Conservation (phyloP, 371 early-diverging fungal genomes). For the Mortierella sp. region DNA sequence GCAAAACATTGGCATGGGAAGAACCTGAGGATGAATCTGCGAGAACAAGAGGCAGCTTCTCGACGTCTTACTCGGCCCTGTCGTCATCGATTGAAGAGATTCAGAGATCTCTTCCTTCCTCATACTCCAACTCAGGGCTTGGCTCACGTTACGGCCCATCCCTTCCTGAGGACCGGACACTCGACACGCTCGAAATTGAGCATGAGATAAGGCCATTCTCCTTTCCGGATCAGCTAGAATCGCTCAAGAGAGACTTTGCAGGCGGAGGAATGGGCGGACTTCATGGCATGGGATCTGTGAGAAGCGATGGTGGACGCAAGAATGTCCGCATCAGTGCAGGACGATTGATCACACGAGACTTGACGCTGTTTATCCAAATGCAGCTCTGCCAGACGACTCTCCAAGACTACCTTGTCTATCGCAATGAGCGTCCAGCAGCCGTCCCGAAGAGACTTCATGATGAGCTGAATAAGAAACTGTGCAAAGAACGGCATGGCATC, state of each 20-base stretch:
- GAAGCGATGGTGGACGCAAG: not conserved
- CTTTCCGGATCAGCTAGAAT: constrained; percentile 13
- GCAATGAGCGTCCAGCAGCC: constrained; percentile 56
- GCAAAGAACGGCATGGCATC: constrained; percentile 22
- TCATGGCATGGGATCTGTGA: constrained; percentile 7
- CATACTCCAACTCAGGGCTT: constrained; percentile 29
- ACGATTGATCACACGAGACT: constrained; percentile 45
- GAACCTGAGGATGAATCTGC: constrained; percentile 9
- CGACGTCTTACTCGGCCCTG: constrained; percentile 27
- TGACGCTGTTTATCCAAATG: constrained; percentile 88
- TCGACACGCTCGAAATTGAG: constrained; percentile 6
- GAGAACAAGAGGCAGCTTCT: constrained; percentile 7
- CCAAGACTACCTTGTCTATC: constrained; percentile 65
- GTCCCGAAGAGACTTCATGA: not conserved
- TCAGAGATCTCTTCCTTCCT: constrained; percentile 45
- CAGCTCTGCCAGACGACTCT: constrained; percentile 83
- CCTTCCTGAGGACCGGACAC: constrained; percentile 5
- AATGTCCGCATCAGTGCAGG: constrained; percentile 19
- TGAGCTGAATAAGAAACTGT: constrained; percentile 7
- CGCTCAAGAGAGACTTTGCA: constrained; percentile 5
- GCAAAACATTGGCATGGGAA: constrained; percentile 24
- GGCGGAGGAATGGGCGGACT: constrained; percentile 26
- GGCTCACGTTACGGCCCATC: constrained; percentile 33
- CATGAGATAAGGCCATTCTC: constrained; percentile 20
- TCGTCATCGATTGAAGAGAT: constrained; percentile 55